Conservation (phyloP, 352 stramenopile species). For the Phytophthora fragariaefolia region DNA sequence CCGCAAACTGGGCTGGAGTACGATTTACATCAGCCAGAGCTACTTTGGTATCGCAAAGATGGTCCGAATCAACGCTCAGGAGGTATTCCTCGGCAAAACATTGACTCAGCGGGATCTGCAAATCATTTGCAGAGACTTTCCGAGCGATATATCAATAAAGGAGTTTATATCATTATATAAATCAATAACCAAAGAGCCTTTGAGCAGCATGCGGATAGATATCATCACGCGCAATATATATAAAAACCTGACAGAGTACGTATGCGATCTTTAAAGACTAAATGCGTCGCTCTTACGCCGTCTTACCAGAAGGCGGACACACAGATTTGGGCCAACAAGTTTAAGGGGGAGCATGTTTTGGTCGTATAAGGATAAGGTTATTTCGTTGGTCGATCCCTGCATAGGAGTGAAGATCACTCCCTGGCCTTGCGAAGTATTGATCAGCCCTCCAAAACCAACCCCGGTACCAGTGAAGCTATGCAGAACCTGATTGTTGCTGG, state of each 20-base stretch:
- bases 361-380: neutral
- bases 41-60: conserved; percentile 4
- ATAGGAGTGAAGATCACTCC: no score
- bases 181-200: conserved; percentile 5
- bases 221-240: conserved; percentile 27
- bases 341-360: neutral
- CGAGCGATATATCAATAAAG: conserved; percentile 15
- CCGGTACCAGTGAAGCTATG: no score
- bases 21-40: no score
- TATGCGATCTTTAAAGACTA: conserved; percentile 19
- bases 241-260: conserved; percentile 23
- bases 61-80: conserved; percentile 8
- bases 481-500: no score
- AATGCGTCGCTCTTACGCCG: neutral
- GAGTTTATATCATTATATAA: conserved; percentile 29
- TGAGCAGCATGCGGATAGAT: conserved; percentile 30
- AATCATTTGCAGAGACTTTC: conserved; percentile 13
- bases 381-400: no score
- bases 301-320: conserved; percentile 19
- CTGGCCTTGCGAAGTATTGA: no score
- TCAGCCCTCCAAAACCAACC: no score
- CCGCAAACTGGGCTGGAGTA: no score
- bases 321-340: conserved; percentile 22
- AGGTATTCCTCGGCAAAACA: conserved; percentile 17
- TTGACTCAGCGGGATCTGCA: conserved; percentile 21